Evolutionary conservation across 371 early-diverging fungal species (phyloP), one percentile per base, ranked within the genome.

Genomic region (Amoeboaphelidium protococcarum): DNA sequence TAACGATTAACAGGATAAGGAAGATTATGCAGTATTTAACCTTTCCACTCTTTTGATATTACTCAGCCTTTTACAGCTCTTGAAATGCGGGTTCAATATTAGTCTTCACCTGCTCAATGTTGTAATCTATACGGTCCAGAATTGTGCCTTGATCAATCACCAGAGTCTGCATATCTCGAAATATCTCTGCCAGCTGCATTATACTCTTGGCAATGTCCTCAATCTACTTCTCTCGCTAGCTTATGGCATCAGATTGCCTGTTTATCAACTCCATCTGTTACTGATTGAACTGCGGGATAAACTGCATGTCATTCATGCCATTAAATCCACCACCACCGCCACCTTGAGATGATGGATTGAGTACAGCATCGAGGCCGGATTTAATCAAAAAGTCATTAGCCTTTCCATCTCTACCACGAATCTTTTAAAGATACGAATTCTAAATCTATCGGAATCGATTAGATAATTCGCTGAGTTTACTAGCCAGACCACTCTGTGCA

Each of bases 121-220:
- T 91, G 55, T 78, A 95, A 60, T 95, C 96, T 50, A 95, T 92
- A 22, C 96, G 75, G 63, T 95, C 96, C 41, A 95, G 65, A 53
- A 95, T 55, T 1, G 89, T 83, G 1, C 96, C 96, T 59, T 95
- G 96, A 58, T 91, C 91, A 50, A 95, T 88, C 19, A 92, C 82
- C 69, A 95, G 71, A 19, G 77, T 73, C 52, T 91, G 86, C 54
- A 92, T 57, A 55, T 87, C 87, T 52, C 77, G 65, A 61, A 95
- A 91, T 16, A 95, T 74, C 31, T 80, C 81, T 1, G 87, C 87
- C 41, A 95, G 62, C 40, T 82, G 77, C 47, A 73, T 64, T 50
- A 95, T 89, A n/a, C 85, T 81, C 52, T 80, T 74, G 40, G 80
- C 82, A 44, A 95, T 89, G 44, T 87, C 76, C 42, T 76, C 78